Evolutionary conservation across 1,284 basidiomycete species (phyloP).

Genomic region (Pseudozyma pruni): DNA sequence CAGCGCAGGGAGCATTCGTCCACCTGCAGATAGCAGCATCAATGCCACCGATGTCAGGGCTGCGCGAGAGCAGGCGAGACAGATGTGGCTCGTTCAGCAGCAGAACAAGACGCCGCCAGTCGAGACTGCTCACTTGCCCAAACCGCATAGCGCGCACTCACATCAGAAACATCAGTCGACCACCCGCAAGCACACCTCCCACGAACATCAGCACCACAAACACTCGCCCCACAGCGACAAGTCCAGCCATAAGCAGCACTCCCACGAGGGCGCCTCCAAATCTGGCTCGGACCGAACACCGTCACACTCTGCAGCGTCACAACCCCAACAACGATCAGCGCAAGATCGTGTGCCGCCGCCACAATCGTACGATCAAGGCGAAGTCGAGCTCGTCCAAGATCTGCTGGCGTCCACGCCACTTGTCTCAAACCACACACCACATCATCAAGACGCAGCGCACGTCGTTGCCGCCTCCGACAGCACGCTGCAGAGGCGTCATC

Average conservation of each 20-base stretch:
- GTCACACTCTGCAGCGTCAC: slow-evolving; percentile 1
- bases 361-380: slow-evolving; percentile 6
- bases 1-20: slow-evolving; percentile 50
- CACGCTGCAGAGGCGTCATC: slow-evolving; percentile 24
- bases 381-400: slow-evolving; percentile 1
- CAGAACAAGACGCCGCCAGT: neutral
- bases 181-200: slow-evolving; percentile 4
- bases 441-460: slow-evolving; percentile 2
- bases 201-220: slow-evolving; percentile 4
- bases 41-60: slow-evolving; percentile 38
- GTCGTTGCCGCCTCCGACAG: slow-evolving; percentile 7
- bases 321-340: neutral
- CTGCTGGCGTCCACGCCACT: slow-evolving; percentile 1
- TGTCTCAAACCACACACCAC: slow-evolving; percentile 21
- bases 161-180: neutral
- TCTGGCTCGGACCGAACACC: neutral
- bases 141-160: neutral
- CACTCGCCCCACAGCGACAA: neutral
- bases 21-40: slow-evolving; percentile 44
- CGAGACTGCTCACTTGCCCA: neutral
- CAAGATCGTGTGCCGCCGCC: neutral
- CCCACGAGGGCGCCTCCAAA: neutral
- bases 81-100: slow-evolving; percentile 19
- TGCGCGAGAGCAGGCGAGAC: slow-evolving; percentile 31
- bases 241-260: neutral